Conservation (phyloP, 768 basidiomycete genomes). For the Termitomyces sp. region DNA sequence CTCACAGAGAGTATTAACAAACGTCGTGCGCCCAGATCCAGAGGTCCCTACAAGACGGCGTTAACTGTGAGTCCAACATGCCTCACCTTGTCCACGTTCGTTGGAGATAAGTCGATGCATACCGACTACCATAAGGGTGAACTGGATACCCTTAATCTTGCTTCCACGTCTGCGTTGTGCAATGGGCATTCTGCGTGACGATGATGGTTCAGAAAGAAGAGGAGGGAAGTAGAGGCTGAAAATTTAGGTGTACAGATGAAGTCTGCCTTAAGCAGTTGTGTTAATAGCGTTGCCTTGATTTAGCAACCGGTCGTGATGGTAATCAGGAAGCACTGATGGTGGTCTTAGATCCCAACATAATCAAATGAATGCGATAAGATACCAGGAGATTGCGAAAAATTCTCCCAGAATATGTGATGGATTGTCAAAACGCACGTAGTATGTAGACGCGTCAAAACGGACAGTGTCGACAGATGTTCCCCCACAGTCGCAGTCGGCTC, state of each 20-base stretch:
- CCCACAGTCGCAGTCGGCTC: background rate
- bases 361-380: constrained; percentile 9
- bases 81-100: background rate
- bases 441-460: background rate
- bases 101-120: constrained; percentile 22
- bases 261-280: background rate
- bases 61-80: background rate
- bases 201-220: constrained; percentile 4
- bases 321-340: constrained; percentile 3
- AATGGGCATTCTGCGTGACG: constrained; percentile 32
- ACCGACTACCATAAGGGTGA: constrained; percentile 91
- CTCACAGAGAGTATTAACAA: constrained; percentile 90
- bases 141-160: constrained; percentile 87
- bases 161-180: constrained; percentile 52
- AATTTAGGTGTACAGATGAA: constrained; percentile 4
- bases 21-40: constrained; percentile 84
- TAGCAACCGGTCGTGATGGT: constrained; percentile 13
- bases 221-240: constrained; percentile 8
- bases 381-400: background rate
- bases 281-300: background rate
- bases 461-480: background rate
- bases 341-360: constrained; percentile 11
- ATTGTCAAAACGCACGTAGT: too few relatives aligned
- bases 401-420: background rate
- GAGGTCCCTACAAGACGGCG: constrained; percentile 56